phyloP scores from a whole-genome alignment of 2,329 filamentous ascomycete species.

The Colletotrichum lentis region DNA sequence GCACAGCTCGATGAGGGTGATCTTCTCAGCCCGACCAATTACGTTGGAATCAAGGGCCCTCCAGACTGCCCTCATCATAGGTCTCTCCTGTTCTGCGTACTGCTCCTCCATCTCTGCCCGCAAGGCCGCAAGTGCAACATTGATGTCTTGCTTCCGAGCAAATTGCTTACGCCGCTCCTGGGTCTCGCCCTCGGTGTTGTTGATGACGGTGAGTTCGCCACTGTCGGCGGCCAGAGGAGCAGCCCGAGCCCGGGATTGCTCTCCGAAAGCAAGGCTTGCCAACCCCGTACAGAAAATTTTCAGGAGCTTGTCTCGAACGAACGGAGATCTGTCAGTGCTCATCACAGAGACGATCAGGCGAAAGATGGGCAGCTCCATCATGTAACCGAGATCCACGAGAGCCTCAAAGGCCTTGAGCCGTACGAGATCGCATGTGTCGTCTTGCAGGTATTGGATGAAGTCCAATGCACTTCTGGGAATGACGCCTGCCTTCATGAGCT shows the following conservation, averaged over 20 bases:
- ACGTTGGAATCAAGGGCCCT: conserved; percentile 52
- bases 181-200: conserved; percentile 54
- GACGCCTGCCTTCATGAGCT: conserved; percentile 70
- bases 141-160: conserved; percentile 69
- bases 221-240: conserved; percentile 30
- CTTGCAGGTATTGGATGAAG: conserved; percentile 71
- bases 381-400: conserved; percentile 68
- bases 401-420: conserved; percentile 72
- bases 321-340: conserved; percentile 70
- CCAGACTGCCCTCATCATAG: conserved; percentile 54
- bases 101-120: conserved; percentile 56
- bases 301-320: conserved; percentile 67
- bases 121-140: conserved; percentile 59
- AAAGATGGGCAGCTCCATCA: conserved; percentile 64
- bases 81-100: conserved; percentile 49
- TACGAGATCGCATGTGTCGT: conserved; percentile 69
- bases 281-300: conserved; percentile 67
- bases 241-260: conserved; percentile 57
- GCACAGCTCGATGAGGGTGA: conserved; percentile 54
- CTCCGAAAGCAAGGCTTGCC: conserved; percentile 70
- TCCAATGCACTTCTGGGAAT: conserved; percentile 63
- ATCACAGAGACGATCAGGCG: conserved; percentile 65
- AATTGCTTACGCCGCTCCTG: conserved; percentile 70
- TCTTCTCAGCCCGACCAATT: conserved; percentile 53
- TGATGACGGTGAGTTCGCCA: conserved; percentile 52